These are phyloP conservation scores for Aaosphaeria pasadenensis DNA, from an alignment of 2,329 filamentous ascomycete genomes.

Conservation along the genomic window DNA sequence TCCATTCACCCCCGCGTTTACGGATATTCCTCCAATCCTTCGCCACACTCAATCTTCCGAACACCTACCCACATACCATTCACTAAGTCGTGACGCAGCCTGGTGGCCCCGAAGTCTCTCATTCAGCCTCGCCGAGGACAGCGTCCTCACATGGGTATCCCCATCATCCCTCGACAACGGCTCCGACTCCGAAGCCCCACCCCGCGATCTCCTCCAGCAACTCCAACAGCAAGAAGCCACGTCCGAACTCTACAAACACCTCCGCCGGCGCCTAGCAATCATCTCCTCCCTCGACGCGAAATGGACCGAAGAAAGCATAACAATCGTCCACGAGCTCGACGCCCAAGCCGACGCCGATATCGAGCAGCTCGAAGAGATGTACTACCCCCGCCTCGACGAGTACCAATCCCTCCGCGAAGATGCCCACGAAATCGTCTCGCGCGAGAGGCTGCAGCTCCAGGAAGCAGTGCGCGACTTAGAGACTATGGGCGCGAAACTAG, in stretches of 20 bases:
- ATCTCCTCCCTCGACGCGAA: constrained; percentile 55
- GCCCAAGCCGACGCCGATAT: constrained; percentile 57
- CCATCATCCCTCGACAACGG: constrained; percentile 3
- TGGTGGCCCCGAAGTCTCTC: constrained; percentile 71
- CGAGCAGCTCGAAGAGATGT: constrained; percentile 64
- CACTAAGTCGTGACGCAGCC: constrained; percentile 49
- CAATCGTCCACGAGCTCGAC: constrained; percentile 58
- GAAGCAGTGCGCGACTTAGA: constrained; percentile 78
- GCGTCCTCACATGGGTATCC: constrained; percentile 61
- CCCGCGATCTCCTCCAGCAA: constrained; percentile 27
- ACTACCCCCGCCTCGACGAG: constrained; percentile 67
- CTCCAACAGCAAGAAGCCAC: constrained; percentile 37
- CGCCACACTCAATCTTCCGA: constrained; percentile 61
- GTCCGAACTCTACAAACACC: constrained; percentile 59
- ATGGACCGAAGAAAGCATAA: constrained; percentile 61
- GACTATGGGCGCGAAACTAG: constrained; percentile 75
- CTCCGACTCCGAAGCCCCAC: constrained; percentile 25
- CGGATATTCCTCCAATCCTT: constrained; percentile 48
- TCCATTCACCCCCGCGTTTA: constrained; percentile 46
- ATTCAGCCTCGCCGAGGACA: constrained; percentile 73
- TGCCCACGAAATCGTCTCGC: constrained; percentile 65
- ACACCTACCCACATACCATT: constrained; percentile 23
- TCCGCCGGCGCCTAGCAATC: constrained; percentile 59
- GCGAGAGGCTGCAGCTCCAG: constrained; percentile 65
- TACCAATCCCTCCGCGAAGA: constrained; percentile 66